Conservation (phyloP, 2,329 filamentous ascomycete species). For the Scolecobasidium constrictum region DNA sequence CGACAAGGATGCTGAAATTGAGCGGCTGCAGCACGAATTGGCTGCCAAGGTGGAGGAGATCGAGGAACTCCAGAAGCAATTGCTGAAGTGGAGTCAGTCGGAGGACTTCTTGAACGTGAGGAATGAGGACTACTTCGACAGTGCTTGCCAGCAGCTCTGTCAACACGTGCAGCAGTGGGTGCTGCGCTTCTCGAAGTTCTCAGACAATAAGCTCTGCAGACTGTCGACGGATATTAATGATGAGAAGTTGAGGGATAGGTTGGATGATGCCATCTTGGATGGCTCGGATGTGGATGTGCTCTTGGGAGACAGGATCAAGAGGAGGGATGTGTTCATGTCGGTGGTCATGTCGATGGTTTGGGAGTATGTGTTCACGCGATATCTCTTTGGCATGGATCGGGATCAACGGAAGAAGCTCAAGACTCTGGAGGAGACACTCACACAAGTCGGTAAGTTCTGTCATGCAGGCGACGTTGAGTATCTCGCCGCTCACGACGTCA, state of each 20-base stretch:
- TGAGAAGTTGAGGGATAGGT: conserved; percentile 84
- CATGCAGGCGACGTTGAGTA: background rate
- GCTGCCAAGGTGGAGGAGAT: conserved; percentile 56
- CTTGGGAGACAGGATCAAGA: conserved; percentile 74
- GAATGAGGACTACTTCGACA: conserved; percentile 93
- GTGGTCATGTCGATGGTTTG: conserved; percentile 99
- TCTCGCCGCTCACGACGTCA: conserved; percentile 11
- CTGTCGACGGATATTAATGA: conserved; percentile 75
- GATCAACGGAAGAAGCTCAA: conserved; percentile 98
- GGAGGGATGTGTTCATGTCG: conserved; percentile 94
- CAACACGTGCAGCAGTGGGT: conserved; percentile 98
- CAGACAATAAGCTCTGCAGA: conserved; percentile 80
- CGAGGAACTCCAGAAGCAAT: conserved; percentile 47
- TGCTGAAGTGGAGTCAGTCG: conserved; percentile 43
- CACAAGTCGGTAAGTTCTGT: conserved; percentile 55
- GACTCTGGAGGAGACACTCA: conserved; percentile 80
- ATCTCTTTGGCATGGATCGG: conserved; percentile 96
- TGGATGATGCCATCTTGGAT: conserved; percentile 90
- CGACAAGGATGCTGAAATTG: conserved; percentile 77
- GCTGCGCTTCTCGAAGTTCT: conserved; percentile 93
- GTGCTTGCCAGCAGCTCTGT: conserved; percentile 86
- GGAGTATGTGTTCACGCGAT: conserved; percentile 97
- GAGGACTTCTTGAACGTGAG: conserved; percentile 69
- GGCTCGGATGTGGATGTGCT: conserved; percentile 86
- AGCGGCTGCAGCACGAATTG: conserved; percentile 65